Conservation (phyloP, 768 basidiomycete species). For the Suillus tomentosus region DNA sequence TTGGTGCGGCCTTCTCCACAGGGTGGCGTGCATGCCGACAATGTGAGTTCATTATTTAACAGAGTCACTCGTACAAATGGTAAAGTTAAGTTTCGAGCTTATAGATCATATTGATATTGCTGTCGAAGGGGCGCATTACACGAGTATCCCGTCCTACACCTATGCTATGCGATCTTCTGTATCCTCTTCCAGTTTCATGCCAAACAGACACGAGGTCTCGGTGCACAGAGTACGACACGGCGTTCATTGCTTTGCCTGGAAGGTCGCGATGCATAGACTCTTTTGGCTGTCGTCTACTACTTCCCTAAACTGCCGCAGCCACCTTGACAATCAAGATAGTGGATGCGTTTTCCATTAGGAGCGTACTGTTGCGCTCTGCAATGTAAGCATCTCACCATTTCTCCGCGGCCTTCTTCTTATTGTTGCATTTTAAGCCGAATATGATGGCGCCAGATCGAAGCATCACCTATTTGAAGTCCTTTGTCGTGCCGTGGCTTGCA, state of each 20-base stretch:
- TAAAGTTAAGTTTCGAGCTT: conserved; percentile 5
- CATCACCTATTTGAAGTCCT: background rate
- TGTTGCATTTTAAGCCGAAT: background rate
- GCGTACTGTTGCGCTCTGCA: background rate
- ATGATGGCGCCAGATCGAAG: background rate
- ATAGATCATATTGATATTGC: conserved; percentile 6
- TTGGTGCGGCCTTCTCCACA: conserved; percentile 17
- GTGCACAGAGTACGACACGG: conserved; percentile 6
- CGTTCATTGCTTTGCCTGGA: conserved; percentile 4
- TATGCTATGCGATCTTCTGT: conserved; percentile 3
- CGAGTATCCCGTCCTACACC: conserved; percentile 2
- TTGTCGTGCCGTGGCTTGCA: background rate
- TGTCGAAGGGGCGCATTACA: conserved; percentile 7
- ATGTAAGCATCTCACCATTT: background rate
- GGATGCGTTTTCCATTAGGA: conserved; percentile 1
- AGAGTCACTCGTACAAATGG: conserved; percentile 5
- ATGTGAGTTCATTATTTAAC: conserved; percentile 22
- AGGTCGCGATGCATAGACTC: background rate
- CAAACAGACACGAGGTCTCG: conserved; percentile 7
- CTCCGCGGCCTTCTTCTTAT: background rate
- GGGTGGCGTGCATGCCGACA: conserved; percentile 12
- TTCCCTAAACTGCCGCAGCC: background rate
- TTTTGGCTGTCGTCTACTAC: background rate
- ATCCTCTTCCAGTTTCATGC: background rate
- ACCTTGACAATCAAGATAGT: background rate